Conservation (phyloP, 305 asterid species). For the Fraxinus platypoda region DNA sequence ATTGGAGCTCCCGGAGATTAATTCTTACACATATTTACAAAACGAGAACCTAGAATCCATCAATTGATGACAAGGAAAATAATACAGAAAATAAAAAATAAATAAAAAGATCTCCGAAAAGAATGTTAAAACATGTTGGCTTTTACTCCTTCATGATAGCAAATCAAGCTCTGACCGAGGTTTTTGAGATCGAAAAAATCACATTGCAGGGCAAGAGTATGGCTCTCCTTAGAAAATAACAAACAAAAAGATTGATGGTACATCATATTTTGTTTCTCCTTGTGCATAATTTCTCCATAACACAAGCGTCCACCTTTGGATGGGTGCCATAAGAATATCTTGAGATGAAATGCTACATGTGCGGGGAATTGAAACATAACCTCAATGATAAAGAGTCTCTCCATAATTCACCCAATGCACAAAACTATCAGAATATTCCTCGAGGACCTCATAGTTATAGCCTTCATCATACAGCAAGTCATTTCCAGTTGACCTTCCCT, state of each 20-base stretch:
- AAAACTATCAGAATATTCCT: slow-evolving; percentile 10
- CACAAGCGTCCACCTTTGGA: not conserved
- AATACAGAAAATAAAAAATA: not conserved
- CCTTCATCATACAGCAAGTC: not conserved
- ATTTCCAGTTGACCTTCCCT: not conserved
- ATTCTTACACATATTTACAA: not conserved
- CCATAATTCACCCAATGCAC: slow-evolving; percentile 3
- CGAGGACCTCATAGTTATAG: not conserved
- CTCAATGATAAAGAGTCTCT: not conserved
- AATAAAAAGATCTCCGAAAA: not conserved
- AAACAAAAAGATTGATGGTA: not conserved
- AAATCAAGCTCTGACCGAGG: not conserved
- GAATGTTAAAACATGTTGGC: not conserved
- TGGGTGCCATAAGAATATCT: not conserved
- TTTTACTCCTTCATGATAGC: not conserved
- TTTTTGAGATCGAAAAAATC: not conserved
- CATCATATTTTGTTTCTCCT: not conserved
- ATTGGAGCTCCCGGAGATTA: not conserved
- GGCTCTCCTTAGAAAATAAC: not conserved
- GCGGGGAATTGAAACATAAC: not conserved
- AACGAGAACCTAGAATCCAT: not conserved
- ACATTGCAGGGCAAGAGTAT: not conserved
- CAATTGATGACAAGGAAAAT: not conserved
- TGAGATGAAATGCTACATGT: not conserved
- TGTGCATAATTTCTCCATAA: not conserved